Conservation (phyloP, 2,329 filamentous ascomycete species). For the Monosporascus sp. region DNA sequence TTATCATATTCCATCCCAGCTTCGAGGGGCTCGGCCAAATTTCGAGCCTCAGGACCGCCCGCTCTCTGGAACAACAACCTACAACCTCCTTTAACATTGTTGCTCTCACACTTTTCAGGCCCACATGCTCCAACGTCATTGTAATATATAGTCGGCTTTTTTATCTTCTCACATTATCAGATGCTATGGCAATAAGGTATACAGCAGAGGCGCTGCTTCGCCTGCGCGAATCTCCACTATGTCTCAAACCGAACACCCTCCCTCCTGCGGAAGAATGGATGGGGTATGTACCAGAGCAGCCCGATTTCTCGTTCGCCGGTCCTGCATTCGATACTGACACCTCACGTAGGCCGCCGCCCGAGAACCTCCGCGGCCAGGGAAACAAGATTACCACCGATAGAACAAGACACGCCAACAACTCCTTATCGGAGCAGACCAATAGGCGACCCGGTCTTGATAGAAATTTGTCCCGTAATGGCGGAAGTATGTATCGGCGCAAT, state of each 20-base stretch:
- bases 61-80: neutral
- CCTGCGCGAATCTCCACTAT: slow-evolving; percentile 77
- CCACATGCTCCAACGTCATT: neutral
- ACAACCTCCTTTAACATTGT: neutral
- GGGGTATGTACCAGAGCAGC: slow-evolving; percentile 59
- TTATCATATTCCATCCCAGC: neutral
- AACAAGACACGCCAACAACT: slow-evolving; percentile 38
- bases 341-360: slow-evolving; percentile 36
- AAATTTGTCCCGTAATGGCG: slow-evolving; percentile 50
- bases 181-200: slow-evolving; percentile 60
- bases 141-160: neutral
- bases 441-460: slow-evolving; percentile 49
- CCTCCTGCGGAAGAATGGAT: slow-evolving; percentile 93
- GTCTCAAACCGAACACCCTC: slow-evolving; percentile 71
- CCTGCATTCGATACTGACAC: slow-evolving; percentile 8
- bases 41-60: neutral
- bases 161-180: slow-evolving; percentile 6
- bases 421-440: slow-evolving; percentile 44
- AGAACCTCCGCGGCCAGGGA: slow-evolving; percentile 37
- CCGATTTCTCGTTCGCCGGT: neutral
- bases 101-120: neutral
- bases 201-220: slow-evolving; percentile 69
- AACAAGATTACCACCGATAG: slow-evolving; percentile 41
- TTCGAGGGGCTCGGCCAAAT: neutral
- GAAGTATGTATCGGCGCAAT: slow-evolving; percentile 41